These are phyloP conservation scores for Cutaneotrichosporon cyanovorans DNA, from an alignment of 1,284 basidiomycete species.

Conservation along the genomic window DNA sequence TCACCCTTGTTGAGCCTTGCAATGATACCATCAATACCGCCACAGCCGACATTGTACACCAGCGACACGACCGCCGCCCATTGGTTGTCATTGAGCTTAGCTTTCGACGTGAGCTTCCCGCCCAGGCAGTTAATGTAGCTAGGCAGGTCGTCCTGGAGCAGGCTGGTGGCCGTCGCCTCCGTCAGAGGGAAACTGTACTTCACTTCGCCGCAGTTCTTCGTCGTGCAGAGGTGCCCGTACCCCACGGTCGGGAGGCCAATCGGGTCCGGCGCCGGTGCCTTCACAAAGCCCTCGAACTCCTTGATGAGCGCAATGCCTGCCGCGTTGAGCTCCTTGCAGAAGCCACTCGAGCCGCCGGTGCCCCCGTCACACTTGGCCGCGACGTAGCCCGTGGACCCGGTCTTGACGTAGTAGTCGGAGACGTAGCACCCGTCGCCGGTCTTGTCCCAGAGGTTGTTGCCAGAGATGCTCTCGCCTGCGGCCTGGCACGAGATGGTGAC, in stretches of 20 bases:
- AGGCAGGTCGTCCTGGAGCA: conserved; percentile 8
- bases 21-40: neutral
- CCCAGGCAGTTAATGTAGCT: conserved; percentile 8
- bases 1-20: conserved; percentile 9
- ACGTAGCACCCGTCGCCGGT: conserved; percentile 11
- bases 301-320: conserved; percentile 7
- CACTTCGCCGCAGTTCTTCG: conserved; percentile 1
- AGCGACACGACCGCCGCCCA: conserved; percentile 7
- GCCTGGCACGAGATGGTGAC: conserved; percentile 9
- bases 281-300: conserved; percentile 9
- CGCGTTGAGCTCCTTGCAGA: conserved; percentile 6
- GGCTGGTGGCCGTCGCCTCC: neutral
- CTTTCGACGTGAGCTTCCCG: neutral
- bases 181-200: conserved; percentile 6
- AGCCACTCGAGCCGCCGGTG: neutral
- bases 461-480: conserved; percentile 4
- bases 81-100: conserved; percentile 13
- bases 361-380: neutral
- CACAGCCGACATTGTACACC: conserved; percentile 12
- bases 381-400: conserved; percentile 1
- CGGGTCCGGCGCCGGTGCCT: conserved; percentile 1
- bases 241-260: conserved; percentile 12
- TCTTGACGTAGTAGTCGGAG: conserved; percentile 9
- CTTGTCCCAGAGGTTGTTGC: conserved; percentile 7
- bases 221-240: conserved; percentile 13